Evolutionary conservation across 352 stramenopile genomes (phyloP).

Genomic region (Lagenidium giganteum): DNA sequence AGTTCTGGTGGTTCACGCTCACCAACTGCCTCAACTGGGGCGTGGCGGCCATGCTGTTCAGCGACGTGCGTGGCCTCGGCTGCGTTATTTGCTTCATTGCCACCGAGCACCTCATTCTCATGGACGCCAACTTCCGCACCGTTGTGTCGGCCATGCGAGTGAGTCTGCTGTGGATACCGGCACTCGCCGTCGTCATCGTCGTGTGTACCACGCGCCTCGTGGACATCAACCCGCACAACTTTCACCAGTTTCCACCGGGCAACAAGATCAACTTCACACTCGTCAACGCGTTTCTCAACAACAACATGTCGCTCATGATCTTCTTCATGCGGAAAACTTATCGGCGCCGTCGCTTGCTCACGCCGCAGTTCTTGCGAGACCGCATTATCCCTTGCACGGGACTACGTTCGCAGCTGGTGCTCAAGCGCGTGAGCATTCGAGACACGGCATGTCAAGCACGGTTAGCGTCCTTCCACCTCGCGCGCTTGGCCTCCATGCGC

Average conservation of each 20-base stretch:
- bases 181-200: constrained; percentile 9
- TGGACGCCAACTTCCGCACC: too few relatives aligned
- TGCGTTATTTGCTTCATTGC: too few relatives aligned
- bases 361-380: constrained; percentile 1
- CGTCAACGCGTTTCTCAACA: constrained; percentile 21
- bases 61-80: too few relatives aligned
- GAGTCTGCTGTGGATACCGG: constrained; percentile 10
- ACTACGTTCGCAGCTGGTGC: constrained; percentile 9
- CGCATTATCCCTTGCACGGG: constrained; percentile 6
- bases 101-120: too few relatives aligned
- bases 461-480: too few relatives aligned
- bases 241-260: constrained; percentile 2
- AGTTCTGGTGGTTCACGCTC: too few relatives aligned
- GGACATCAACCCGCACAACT: constrained; percentile 12
- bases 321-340: constrained; percentile 14
- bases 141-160: too few relatives aligned
- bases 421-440: constrained; percentile 12
- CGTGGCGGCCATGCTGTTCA: too few relatives aligned
- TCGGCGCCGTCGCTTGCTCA: constrained; percentile 1
- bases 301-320: constrained; percentile 17
- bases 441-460: too few relatives aligned
- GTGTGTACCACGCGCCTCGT: constrained; percentile 3
- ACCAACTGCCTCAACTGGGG: too few relatives aligned
- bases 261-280: constrained; percentile 16
- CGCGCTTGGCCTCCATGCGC: too few relatives aligned